Conservation (phyloP, 441 rosid species). For the Erodium chrysanthum region DNA sequence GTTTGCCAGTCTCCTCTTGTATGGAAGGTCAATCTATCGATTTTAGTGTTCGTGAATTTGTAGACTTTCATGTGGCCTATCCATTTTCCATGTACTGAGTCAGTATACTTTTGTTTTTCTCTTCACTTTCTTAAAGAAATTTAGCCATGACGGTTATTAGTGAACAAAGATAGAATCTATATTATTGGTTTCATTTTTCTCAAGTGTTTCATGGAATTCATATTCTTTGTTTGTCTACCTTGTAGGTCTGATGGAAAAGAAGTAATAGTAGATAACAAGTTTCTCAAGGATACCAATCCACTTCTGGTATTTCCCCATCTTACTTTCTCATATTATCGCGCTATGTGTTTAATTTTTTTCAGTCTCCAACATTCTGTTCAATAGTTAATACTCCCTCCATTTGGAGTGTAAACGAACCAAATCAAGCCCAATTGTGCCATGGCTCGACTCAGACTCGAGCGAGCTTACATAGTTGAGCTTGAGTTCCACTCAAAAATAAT, state of each 20-base stretch:
- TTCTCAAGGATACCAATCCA: conserved; percentile 78
- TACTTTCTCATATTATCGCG: neutral
- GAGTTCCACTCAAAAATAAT: no score
- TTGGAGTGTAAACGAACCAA: no score
- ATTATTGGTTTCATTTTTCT: neutral
- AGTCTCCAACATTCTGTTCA: neutral
- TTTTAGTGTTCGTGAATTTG: neutral
- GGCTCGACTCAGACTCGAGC: no score
- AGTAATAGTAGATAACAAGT: conserved; percentile 71
- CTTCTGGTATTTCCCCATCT: conserved; percentile 47
- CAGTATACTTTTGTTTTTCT: no score
- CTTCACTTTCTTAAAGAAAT: neutral
- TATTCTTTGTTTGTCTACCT: neutral
- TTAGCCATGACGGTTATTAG: neutral
- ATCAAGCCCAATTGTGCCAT: no score
- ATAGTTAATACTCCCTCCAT: neutral
- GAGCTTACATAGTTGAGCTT: no score
- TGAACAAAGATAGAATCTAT: neutral
- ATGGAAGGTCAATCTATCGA: neutral
- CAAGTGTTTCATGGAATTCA: neutral
- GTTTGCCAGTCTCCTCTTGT: no score
- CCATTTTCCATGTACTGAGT: neutral
- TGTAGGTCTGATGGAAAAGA: conserved; percentile 82
- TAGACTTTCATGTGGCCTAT: neutral
- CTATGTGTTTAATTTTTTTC: neutral